Conservation (phyloP, 148 eudicot species). For the Amaranthus cruentus region DNA sequence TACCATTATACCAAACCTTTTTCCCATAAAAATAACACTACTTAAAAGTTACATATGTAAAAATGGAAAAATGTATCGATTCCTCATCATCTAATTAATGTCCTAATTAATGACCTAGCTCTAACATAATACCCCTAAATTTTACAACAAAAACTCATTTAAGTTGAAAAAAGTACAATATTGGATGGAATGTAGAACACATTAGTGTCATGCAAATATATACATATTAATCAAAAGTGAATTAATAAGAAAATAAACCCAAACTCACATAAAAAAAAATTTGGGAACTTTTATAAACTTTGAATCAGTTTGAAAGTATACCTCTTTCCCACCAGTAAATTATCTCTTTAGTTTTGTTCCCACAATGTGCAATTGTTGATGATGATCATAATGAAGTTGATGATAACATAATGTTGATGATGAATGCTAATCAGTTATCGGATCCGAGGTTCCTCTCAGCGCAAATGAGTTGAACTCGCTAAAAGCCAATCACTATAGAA, state of each 20-base stretch:
- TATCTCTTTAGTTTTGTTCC: not conserved
- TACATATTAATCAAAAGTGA: conserved; percentile 22
- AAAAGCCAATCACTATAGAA: not conserved
- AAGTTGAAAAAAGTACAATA: conserved; percentile 3
- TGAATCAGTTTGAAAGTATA: conserved; percentile 7
- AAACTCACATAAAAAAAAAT: conserved; percentile 18
- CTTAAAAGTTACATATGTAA: not conserved
- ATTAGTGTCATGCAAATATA: conserved; percentile 24
- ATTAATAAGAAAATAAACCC: not conserved
- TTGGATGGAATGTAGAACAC: conserved; percentile 7
- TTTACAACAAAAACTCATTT: conserved; percentile 13
- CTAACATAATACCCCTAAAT: conserved; percentile 30
- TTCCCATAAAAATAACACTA: conserved; percentile 7
- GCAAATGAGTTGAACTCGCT: conserved; percentile 30
- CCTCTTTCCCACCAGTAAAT: not conserved
- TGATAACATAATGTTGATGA: not conserved
- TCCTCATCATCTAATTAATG: conserved; percentile 30
- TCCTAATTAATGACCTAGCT: conserved; percentile 19
- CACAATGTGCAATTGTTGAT: not conserved
- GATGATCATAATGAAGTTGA: not conserved
- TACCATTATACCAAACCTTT: conserved; percentile 33
- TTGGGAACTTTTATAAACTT: conserved; percentile 8
- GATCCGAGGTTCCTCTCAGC: conserved; percentile 97
- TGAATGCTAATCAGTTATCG: conserved; percentile 18
- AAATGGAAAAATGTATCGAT: conserved; percentile 14